phyloP scores from a whole-genome alignment of 108 stramenopile species.

The Cyclotella cryptica region DNA sequence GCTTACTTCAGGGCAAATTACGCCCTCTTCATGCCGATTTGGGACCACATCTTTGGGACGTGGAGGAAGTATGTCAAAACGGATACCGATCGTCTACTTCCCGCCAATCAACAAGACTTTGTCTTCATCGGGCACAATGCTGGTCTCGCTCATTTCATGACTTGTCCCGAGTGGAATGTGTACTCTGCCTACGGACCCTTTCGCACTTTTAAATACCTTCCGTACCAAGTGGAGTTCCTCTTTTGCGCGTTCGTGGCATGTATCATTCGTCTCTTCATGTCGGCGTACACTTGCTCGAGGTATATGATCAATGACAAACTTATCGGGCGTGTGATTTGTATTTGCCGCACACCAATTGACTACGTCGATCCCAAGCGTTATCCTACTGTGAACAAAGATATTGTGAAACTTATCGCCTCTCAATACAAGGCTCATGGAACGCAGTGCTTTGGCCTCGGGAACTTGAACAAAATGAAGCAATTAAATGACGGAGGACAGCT shows the following conservation, averaged over 20 bases:
- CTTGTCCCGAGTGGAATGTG: constrained; percentile 66
- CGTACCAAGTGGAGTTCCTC: constrained; percentile 64
- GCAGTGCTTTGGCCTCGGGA: constrained; percentile 69
- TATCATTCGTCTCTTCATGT: constrained; percentile 53
- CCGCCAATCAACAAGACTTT: constrained; percentile 68
- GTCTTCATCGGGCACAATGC: constrained; percentile 80
- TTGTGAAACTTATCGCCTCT: constrained; percentile 60
- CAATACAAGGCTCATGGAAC: constrained; percentile 64
- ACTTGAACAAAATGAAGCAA: constrained; percentile 85
- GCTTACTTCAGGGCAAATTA: constrained; percentile 76
- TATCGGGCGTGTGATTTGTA: constrained; percentile 69
- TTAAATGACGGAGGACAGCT: constrained; percentile 74
- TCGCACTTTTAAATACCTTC: constrained; percentile 58
- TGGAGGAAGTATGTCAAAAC: constrained; percentile 64
- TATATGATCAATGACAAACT: constrained; percentile 67
- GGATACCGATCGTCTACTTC: constrained; percentile 53
- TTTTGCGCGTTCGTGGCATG: constrained; percentile 52
- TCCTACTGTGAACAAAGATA: constrained; percentile 62
- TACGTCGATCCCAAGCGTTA: constrained; percentile 66
- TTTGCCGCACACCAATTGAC: constrained; percentile 68
- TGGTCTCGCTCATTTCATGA: constrained; percentile 69
- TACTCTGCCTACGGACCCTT: constrained; percentile 69
- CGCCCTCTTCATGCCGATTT: constrained; percentile 72
- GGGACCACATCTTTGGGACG: constrained; percentile 73
- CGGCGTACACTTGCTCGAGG: constrained; percentile 61